Conservation (phyloP, 768 basidiomycete genomes). For the Suillus brevipes region DNA sequence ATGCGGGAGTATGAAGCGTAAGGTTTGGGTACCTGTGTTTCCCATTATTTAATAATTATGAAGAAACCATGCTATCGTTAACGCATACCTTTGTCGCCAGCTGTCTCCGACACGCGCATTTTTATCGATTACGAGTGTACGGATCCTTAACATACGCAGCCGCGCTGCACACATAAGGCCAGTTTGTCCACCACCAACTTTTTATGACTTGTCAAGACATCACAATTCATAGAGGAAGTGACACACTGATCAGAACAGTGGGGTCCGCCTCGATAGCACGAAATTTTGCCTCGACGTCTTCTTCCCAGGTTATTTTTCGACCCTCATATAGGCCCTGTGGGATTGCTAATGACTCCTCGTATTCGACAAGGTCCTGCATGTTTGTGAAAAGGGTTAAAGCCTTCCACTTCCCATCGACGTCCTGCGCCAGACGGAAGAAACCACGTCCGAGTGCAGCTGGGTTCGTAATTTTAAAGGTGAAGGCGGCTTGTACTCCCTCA, state of each 20-base stretch:
- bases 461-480: background rate
- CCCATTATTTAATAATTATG: slow-evolving; percentile 33
- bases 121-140: slow-evolving; percentile 52
- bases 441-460: slow-evolving; percentile 27
- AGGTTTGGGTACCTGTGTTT: slow-evolving; percentile 5
- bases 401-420: slow-evolving; percentile 47
- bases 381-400: slow-evolving; percentile 58
- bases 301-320: slow-evolving; percentile 1
- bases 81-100: slow-evolving; percentile 51
- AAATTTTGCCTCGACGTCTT: background rate
- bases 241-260: slow-evolving; percentile 37
- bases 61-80: slow-evolving; percentile 47
- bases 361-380: slow-evolving; percentile 52
- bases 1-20: slow-evolving; percentile 46
- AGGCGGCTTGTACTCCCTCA: background rate
- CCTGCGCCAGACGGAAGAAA: slow-evolving; percentile 52
- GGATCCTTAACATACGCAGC: slow-evolving; percentile 53
- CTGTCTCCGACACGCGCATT: slow-evolving; percentile 49
- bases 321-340: background rate
- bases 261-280: slow-evolving; percentile 13
- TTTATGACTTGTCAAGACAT: background rate
- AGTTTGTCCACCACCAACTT: slow-evolving; percentile 61
- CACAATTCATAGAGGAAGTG: background rate
- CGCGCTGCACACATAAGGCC: slow-evolving; percentile 60
- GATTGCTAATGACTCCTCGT: slow-evolving; percentile 36